phyloP scores from a whole-genome alignment of 805 yeast species.

The Saturnispora gosingensis region DNA sequence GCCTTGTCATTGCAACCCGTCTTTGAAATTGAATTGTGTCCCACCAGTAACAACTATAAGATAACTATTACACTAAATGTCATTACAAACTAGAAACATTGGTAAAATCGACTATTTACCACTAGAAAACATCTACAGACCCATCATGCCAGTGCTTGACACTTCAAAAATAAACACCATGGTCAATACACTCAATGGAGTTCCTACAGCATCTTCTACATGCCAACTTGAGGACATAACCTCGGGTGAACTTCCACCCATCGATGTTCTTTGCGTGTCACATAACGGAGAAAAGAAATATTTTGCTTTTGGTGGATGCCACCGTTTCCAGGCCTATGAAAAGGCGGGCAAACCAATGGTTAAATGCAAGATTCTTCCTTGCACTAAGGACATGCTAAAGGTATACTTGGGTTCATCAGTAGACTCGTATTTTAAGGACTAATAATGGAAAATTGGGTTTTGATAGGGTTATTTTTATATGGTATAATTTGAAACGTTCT shows the following conservation, averaged over 20 bases:
- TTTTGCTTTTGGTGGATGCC: slow-evolving; percentile 89
- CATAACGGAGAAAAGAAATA: slow-evolving; percentile 53
- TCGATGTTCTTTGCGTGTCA: slow-evolving; percentile 64
- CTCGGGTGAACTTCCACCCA: slow-evolving; percentile 68
- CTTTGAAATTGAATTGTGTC: too few species aligned
- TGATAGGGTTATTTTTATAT: not conserved
- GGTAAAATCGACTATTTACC: slow-evolving; percentile 52
- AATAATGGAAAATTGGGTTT: not conserved
- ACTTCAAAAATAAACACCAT: slow-evolving; percentile 65
- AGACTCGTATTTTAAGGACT: slow-evolving; percentile 35
- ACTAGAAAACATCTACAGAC: slow-evolving; percentile 58
- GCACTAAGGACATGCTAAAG: slow-evolving; percentile 57
- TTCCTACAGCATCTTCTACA: slow-evolving; percentile 55
- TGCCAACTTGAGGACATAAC: slow-evolving; percentile 38
- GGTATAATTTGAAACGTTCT: not conserved
- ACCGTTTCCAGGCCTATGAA: slow-evolving; percentile 81
- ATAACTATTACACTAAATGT: slow-evolving; percentile 32
- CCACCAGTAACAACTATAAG: not conserved
- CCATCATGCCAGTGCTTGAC: slow-evolving; percentile 81
- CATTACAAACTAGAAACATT: slow-evolving; percentile 55
- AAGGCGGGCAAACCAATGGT: slow-evolving; percentile 42
- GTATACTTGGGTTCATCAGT: slow-evolving; percentile 67
- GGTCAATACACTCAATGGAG: slow-evolving; percentile 61
- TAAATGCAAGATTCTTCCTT: slow-evolving; percentile 64
- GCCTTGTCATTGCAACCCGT: too few species aligned